phyloP scores from a whole-genome alignment of 352 stramenopile species.

The Saprolegnia parasitica region DNA sequence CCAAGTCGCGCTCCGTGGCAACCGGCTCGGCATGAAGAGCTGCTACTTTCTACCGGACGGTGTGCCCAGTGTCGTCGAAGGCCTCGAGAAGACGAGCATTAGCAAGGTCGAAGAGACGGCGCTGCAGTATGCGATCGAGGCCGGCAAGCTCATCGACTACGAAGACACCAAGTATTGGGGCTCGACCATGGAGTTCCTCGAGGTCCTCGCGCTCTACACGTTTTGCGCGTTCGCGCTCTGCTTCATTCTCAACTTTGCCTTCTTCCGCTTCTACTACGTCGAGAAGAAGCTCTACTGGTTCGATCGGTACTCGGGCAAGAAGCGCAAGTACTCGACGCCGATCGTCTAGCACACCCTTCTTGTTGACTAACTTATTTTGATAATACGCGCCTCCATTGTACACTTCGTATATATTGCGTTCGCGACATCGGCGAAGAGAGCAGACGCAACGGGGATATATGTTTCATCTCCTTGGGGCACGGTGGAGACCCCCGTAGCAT shows the following conservation, averaged over 20 bases:
- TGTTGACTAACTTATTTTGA: constrained; percentile 6
- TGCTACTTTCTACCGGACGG: constrained; percentile 18
- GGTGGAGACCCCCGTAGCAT: no score
- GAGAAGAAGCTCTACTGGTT: constrained; percentile 30
- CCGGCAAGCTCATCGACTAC: constrained; percentile 18
- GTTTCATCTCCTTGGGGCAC: no score
- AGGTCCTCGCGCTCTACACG: constrained; percentile 9
- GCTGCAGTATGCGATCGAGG: constrained; percentile 25
- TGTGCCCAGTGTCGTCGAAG: constrained; percentile 11
- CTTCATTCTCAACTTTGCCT: constrained; percentile 12
- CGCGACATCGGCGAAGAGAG: no score
- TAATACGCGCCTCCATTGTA: no score
- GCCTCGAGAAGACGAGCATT: constrained; percentile 1
- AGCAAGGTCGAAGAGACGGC: constrained; percentile 13
- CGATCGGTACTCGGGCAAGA: constrained; percentile 28
- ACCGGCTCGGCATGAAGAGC: constrained; percentile 1
- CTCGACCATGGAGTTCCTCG: constrained; percentile 14
- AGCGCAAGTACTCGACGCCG: constrained; percentile 23
- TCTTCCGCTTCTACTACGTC: constrained; percentile 25
- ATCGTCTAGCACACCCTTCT: not conserved
- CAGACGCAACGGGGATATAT: no score
- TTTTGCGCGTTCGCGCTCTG: not conserved
- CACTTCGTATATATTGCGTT: no score
- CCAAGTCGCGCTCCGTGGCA: constrained; percentile 32
- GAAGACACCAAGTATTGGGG: constrained; percentile 18